Evolutionary conservation across 139 green algal genomes (phyloP).

Genomic region (Pleodorina starrii): DNA sequence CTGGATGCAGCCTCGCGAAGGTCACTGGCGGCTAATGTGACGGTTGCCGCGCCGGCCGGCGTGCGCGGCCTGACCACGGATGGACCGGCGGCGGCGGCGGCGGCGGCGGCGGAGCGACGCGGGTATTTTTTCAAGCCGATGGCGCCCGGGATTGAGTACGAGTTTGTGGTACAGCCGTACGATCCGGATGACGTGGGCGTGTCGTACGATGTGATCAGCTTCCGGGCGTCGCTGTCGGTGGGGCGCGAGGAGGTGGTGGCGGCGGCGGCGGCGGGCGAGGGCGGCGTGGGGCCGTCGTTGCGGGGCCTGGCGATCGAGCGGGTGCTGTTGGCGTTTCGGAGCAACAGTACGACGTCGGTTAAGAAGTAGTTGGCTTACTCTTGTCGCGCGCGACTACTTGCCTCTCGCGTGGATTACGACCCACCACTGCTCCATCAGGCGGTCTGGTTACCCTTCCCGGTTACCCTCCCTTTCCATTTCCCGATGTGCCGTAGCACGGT

Average conservation of each 20-base stretch:
- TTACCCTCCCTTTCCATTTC: no score
- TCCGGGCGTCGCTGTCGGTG: background rate
- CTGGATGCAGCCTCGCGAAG: background rate
- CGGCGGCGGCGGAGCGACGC: background rate
- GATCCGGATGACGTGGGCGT: background rate
- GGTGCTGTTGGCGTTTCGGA: slow-evolving; percentile 22
- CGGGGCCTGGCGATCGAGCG: background rate
- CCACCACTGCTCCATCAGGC: no score
- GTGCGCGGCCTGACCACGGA: background rate
- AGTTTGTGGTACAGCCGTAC: slow-evolving; percentile 31
- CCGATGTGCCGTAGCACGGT: no score
- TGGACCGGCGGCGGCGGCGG: no score
- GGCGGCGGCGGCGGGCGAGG: no score
- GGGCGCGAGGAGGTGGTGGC: background rate
- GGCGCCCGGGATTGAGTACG: slow-evolving; percentile 35
- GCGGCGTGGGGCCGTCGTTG: background rate
- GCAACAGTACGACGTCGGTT: background rate
- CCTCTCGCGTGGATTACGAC: no score
- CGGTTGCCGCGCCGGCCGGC: background rate
- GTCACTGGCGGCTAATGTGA: slow-evolving; percentile 24
- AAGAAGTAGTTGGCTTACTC: background rate
- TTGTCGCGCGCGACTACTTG: no score
- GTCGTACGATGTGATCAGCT: slow-evolving; percentile 16
- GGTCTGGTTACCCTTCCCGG: no score
- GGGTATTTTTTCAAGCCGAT: slow-evolving; percentile 45